A percentile compares a stretch with the other conserved stretches of the same genome.
These are phyloP conservation scores for Yamadazyma triangularis DNA, from an alignment of 1,139 yeast genomes.

Conservation along the genomic window DNA sequence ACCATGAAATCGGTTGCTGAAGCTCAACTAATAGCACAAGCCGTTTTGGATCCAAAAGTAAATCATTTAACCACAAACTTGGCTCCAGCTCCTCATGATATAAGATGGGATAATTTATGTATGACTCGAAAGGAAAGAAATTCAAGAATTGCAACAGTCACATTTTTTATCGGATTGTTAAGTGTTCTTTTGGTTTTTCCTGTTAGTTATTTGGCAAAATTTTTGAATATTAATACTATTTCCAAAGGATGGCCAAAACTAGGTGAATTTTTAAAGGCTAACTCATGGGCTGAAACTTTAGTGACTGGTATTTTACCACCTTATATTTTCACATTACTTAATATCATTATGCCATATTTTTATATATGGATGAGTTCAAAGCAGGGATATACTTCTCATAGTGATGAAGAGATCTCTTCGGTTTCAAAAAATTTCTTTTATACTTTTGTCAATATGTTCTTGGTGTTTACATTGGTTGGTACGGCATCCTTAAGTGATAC, in stretches of 20 bases:
- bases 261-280: conserved; percentile 56
- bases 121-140: conserved; percentile 55
- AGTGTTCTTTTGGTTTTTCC: conserved; percentile 71
- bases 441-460: conserved; percentile 77
- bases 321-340: conserved; percentile 68
- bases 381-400: conserved; percentile 76
- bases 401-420: conserved; percentile 76
- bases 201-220: conserved; percentile 66
- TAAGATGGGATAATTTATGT: conserved; percentile 73
- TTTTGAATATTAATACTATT: conserved; percentile 66
- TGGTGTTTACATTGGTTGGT: conserved; percentile 79
- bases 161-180: conserved; percentile 56
- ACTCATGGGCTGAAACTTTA: conserved; percentile 55
- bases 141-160: conserved; percentile 56
- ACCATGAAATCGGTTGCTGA: conserved; percentile 83
- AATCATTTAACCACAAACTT: conserved; percentile 65
- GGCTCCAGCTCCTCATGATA: conserved; percentile 88
- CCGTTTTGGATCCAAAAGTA: conserved; percentile 76
- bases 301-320: conserved; percentile 80
- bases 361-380: conserved; percentile 63
- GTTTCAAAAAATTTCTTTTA: conserved; percentile 83
- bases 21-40: conserved; percentile 89
- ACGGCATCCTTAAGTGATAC: conserved; percentile 67
- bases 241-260: conserved; percentile 68
- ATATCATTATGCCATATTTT: conserved; percentile 68